A percentile compares a stretch with the other conserved stretches of the same genome.
Evolutionary conservation across 2,329 filamentous ascomycete genomes (phyloP).

Genomic region (Pseudogymnoascus sp.): DNA sequence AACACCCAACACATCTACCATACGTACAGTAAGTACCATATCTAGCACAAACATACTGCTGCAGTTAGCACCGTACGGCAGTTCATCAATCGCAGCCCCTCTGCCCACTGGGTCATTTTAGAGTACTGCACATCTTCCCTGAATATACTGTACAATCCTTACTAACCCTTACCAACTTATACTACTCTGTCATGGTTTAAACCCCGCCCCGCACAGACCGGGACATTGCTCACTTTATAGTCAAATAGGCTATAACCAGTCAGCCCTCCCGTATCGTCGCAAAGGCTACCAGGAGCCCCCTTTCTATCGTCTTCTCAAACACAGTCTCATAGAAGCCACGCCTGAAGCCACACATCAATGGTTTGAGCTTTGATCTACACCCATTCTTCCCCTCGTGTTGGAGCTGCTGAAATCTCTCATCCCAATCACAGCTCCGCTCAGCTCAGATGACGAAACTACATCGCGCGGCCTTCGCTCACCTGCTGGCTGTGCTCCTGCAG

Average conservation of each 20-base stretch:
- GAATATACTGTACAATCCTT: neutral
- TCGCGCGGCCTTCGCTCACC: neutral
- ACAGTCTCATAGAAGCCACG: neutral
- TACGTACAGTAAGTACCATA: neutral
- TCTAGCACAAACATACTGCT: neutral
- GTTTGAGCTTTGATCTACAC: neutral
- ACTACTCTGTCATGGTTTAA: neutral
- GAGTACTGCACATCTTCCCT: neutral
- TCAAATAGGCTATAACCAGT: neutral
- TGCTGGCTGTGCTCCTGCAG: neutral
- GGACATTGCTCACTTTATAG: neutral
- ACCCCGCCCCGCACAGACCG: neutral
- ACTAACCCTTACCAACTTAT: neutral
- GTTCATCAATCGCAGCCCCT: neutral
- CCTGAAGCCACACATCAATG: neutral
- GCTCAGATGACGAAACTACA: neutral
- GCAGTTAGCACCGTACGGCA: neutral
- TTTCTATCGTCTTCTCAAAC: neutral
- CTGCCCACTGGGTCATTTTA: neutral
- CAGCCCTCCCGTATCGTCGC: neutral
- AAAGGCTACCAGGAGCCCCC: neutral
- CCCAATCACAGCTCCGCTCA: neutral
- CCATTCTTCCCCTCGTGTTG: neutral
- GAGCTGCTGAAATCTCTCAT: neutral
- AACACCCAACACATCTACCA: neutral